These are phyloP conservation scores for Trametes coccinea DNA, from an alignment of 768 basidiomycete species.

Conservation along the genomic window DNA sequence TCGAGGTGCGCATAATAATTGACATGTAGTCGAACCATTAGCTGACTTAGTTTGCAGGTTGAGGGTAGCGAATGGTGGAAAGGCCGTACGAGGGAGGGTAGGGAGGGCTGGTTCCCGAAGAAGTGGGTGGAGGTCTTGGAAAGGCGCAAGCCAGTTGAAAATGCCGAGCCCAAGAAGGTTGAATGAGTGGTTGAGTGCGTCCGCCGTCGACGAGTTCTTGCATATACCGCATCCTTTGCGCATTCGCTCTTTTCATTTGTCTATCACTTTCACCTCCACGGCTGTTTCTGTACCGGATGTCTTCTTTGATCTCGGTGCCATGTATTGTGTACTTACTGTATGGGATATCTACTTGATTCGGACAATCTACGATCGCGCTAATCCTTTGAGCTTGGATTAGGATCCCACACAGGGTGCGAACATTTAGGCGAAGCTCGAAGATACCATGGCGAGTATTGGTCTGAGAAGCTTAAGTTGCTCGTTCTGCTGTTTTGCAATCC, in stretches of 20 bases:
- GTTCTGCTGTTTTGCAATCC: too few relatives aligned
- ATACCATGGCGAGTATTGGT: too few relatives aligned
- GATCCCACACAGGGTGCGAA: too few relatives aligned
- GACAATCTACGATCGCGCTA: neutral
- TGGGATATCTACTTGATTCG: neutral
- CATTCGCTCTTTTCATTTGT: neutral
- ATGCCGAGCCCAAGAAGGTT: slow-evolving; percentile 40
- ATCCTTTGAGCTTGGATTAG: too few relatives aligned
- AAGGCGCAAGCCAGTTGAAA: slow-evolving; percentile 38
- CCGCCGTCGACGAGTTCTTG: neutral
- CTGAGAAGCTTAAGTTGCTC: too few relatives aligned
- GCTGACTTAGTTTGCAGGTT: slow-evolving; percentile 28
- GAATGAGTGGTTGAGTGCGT: slow-evolving; percentile 30
- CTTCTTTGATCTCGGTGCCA: neutral
- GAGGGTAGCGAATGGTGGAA: slow-evolving; percentile 86
- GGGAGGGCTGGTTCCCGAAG: slow-evolving; percentile 92
- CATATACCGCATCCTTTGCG: neutral
- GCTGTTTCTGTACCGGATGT: neutral
- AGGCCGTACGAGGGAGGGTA: slow-evolving; percentile 87
- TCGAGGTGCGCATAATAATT: slow-evolving; percentile 41
- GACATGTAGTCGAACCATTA: too few relatives aligned
- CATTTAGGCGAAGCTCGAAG: too few relatives aligned
- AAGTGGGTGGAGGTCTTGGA: slow-evolving; percentile 82
- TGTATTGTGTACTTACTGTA: neutral
- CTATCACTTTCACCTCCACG: neutral